Evolutionary conservation across 169 alveolate species (phyloP).

Genomic region (Amoebophrya sp.): DNA sequence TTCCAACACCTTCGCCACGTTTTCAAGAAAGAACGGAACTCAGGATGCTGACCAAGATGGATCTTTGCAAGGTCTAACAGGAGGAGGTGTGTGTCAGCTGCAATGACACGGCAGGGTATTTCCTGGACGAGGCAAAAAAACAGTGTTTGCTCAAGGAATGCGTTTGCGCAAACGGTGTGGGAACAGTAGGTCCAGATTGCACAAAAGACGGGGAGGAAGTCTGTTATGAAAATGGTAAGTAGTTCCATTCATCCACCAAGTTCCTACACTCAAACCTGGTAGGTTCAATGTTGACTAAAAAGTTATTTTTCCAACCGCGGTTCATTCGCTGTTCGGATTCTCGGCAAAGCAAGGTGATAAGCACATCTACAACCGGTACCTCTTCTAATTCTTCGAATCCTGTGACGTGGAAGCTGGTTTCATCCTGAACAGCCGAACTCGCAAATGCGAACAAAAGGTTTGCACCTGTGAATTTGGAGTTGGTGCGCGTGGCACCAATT

Average conservation of each 20-base stretch:
- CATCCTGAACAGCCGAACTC: background rate
- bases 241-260: too few relatives aligned
- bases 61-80: too few relatives aligned
- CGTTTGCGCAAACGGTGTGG: background rate
- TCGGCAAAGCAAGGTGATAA: too few relatives aligned
- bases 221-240: too few relatives aligned
- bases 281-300: too few relatives aligned
- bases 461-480: background rate
- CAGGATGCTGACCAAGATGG: too few relatives aligned
- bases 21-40: too few relatives aligned
- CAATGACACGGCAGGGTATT: background rate
- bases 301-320: too few relatives aligned
- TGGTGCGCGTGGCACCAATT: background rate
- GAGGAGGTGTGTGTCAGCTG: background rate
- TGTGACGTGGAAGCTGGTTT: background rate
- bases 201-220: background rate
- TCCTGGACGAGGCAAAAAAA: background rate
- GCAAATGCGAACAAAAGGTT: background rate
- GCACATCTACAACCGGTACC: too few relatives aligned
- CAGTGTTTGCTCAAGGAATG: background rate
- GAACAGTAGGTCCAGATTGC: background rate
- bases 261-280: too few relatives aligned
- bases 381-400: too few relatives aligned
- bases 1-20: background rate
- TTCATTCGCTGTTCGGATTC: too few relatives aligned